Conservation (phyloP, 208 protist genomes). For the Acanthamoeba castellanii region DNA sequence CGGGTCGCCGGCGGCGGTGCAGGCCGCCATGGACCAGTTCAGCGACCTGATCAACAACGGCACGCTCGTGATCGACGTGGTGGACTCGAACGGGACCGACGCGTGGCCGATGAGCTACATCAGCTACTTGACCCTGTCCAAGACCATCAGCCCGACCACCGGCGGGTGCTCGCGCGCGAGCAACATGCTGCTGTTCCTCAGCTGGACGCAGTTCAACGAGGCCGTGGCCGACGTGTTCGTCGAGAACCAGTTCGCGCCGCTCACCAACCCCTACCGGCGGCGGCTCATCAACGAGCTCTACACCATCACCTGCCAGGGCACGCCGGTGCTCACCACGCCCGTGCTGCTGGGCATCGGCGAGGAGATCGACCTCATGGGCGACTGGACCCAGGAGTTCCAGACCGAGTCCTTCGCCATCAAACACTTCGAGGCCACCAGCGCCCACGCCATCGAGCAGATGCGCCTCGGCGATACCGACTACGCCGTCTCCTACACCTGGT, state of each 20-base stretch:
- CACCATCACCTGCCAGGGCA: conserved; percentile 44
- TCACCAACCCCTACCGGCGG: conserved; percentile 20
- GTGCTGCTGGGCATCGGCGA: conserved; percentile 46
- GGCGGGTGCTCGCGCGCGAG: conserved; percentile 33
- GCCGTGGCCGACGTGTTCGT: background rate
- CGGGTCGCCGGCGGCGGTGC: conserved; percentile 50
- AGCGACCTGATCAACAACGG: conserved; percentile 63
- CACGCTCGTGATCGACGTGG: conserved; percentile 41
- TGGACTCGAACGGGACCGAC: background rate
- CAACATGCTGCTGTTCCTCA: conserved; percentile 63
- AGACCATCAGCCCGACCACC: background rate
- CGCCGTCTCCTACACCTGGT: background rate
- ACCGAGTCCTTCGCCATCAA: conserved; percentile 34
- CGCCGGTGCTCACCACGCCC: conserved; percentile 17
- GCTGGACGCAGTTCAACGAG: conserved; percentile 72
- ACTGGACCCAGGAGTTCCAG: conserved; percentile 15
- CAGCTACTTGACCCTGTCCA: conserved; percentile 37
- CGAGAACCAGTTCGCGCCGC: conserved; percentile 33
- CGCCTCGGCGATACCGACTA: background rate
- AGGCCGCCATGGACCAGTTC: conserved; percentile 67
- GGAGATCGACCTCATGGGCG: conserved; percentile 15
- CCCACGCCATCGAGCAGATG: background rate
- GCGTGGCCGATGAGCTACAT: conserved; percentile 61
- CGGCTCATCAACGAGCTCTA: conserved; percentile 59
- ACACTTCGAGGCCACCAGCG: background rate